Evolutionary conservation across 2,329 filamentous ascomycete genomes (phyloP).

Genomic region (Fonsecaea multimorphosa): DNA sequence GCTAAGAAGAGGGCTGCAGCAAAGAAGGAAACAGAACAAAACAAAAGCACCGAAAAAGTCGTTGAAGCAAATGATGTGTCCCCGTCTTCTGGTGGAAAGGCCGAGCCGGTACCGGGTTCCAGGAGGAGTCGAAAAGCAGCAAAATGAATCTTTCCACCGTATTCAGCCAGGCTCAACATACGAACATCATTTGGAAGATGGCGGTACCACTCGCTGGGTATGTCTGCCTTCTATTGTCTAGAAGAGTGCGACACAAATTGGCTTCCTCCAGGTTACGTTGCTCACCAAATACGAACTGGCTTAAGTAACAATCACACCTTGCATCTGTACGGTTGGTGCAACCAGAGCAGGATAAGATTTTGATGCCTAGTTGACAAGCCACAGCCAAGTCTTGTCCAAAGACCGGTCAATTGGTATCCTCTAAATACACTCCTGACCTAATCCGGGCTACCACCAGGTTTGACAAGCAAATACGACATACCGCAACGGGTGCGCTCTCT

Average conservation of each 20-base stretch:
- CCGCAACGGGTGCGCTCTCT: neutral
- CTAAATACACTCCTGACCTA: neutral
- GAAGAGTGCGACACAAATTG: neutral
- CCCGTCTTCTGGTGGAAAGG: conserved; percentile 24
- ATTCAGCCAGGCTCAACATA: conserved; percentile 1
- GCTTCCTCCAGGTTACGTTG: neutral
- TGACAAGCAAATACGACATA: neutral
- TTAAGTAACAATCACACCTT: neutral
- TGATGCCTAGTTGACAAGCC: conserved; percentile 22
- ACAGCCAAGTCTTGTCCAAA: conserved; percentile 13
- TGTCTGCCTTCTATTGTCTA: neutral
- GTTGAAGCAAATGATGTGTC: conserved; percentile 33
- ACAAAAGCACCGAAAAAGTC: conserved; percentile 26
- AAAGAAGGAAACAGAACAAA: conserved; percentile 58
- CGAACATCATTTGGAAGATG: neutral
- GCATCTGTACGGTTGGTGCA: neutral
- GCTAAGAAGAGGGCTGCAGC: conserved; percentile 66
- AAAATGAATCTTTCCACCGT: conserved; percentile 28
- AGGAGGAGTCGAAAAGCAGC: conserved; percentile 48
- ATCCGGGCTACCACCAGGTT: neutral
- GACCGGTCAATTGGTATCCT: neutral
- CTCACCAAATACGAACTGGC: neutral
- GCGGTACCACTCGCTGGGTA: neutral
- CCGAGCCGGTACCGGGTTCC: conserved; percentile 47
- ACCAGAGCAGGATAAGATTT: conserved; percentile 5